These are phyloP conservation scores for Phytophthora vignae DNA, from an alignment of 352 stramenopile species.

Conservation along the genomic window DNA sequence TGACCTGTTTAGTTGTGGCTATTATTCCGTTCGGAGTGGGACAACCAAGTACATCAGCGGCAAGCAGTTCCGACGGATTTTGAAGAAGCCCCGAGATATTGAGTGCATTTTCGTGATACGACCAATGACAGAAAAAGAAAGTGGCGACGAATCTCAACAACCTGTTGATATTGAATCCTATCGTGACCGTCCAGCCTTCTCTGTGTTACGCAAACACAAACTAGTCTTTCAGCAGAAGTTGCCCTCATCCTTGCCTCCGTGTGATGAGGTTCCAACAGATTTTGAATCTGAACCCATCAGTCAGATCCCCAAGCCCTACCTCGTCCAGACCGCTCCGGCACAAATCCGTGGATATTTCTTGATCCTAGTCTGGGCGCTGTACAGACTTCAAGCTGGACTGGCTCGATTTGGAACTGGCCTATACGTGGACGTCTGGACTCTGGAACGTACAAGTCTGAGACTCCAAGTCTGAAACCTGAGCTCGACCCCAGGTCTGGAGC, in stretches of 20 bases:
- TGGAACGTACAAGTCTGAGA: no score
- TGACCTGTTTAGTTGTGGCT: background rate
- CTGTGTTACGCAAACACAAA: conserved; percentile 7
- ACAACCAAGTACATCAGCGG: background rate
- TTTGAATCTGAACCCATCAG: no score
- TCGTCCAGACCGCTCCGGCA: no score
- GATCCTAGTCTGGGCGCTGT: no score
- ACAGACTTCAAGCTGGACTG: no score
- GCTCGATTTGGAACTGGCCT: no score
- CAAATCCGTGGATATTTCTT: no score
- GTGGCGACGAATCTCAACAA: background rate
- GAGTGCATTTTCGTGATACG: background rate
- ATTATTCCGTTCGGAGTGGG: background rate
- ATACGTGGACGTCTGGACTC: no score
- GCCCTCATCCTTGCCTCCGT: background rate
- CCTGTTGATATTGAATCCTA: background rate
- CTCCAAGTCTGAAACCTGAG: no score
- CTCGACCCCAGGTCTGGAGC: no score
- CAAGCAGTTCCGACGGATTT: background rate
- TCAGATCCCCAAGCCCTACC: no score
- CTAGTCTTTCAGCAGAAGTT: conserved; percentile 13
- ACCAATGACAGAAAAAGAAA: background rate
- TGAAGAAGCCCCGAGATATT: background rate
- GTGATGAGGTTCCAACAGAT: no score
- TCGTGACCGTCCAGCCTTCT: conserved; percentile 1